Conservation (phyloP, 768 basidiomycete species). For the Hygrocybe coccinea region DNA sequence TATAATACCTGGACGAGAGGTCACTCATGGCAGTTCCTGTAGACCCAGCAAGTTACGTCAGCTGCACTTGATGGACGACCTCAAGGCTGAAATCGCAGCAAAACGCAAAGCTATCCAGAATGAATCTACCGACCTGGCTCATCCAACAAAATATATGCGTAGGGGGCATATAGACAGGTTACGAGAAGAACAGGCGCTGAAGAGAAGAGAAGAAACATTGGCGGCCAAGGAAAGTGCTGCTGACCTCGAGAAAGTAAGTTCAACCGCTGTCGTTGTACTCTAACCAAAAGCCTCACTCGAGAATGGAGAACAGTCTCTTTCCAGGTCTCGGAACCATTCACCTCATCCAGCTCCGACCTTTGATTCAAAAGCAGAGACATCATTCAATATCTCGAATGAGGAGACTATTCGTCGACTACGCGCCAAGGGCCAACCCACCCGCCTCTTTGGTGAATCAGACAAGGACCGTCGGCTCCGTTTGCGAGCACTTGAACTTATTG, state of each 20-base stretch:
- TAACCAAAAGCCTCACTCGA: conserved; percentile 23
- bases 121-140: conserved; percentile 32
- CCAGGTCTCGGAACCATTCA: conserved; percentile 39
- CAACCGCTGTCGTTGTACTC: conserved; percentile 6
- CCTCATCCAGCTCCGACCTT: conserved; percentile 28
- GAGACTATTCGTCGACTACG: conserved; percentile 88
- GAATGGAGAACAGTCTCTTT: conserved; percentile 46
- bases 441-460: conserved; percentile 92
- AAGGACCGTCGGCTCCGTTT: conserved; percentile 87
- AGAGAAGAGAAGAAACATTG: conserved; percentile 34
- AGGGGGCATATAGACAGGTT: conserved; percentile 83
- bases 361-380: conserved; percentile 43
- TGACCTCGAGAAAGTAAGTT: conserved; percentile 43
- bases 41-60: neutral
- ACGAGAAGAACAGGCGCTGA: conserved; percentile 45
- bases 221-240: conserved; percentile 29
- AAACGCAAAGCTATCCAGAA: conserved; percentile 76
- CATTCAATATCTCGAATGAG: conserved; percentile 89
- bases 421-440: conserved; percentile 88
- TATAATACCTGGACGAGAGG: conserved; percentile 53
- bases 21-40: no score
- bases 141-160: conserved; percentile 83
- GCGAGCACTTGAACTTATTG: conserved; percentile 90
- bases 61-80: conserved; percentile 65
- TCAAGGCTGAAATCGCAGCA: conserved; percentile 81